Percentiles rank a stretch among this genome's conserved stretches.
Conservation (phyloP, 768 basidiomycete species). For the Pholiota microspora region DNA sequence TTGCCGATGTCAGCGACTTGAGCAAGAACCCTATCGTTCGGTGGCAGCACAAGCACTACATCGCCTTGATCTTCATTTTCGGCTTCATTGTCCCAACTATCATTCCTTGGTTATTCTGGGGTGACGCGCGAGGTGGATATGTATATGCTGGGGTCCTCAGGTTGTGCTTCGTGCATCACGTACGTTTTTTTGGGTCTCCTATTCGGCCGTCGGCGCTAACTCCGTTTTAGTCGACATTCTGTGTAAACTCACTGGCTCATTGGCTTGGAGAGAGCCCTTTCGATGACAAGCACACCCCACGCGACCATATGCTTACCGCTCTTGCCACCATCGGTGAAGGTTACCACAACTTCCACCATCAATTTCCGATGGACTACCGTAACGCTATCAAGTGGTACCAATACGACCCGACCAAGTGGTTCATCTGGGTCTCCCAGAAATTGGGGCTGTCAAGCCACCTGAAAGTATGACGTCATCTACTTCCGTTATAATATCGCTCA, state of each 20-base stretch:
- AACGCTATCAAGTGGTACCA: conserved; percentile 96
- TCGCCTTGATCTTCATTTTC: conserved; percentile 66
- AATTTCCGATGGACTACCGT: conserved; percentile 96
- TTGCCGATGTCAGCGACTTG: conserved; percentile 87
- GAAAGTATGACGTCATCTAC: conserved; percentile 34
- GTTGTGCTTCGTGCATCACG: conserved; percentile 85
- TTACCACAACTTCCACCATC: conserved; percentile 98
- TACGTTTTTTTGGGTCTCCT: conserved; percentile 34
- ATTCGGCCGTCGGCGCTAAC: conserved; percentile 1
- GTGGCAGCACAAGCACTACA: conserved; percentile 88
- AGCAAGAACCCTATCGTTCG: conserved; percentile 74
- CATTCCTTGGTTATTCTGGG: conserved; percentile 80
- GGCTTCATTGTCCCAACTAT: conserved; percentile 72
- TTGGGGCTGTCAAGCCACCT: conserved; percentile 72
- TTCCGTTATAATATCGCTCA: neutral
- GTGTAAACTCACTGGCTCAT: conserved; percentile 95
- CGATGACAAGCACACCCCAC: conserved; percentile 93
- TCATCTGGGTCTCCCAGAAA: conserved; percentile 62
- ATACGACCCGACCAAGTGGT: conserved; percentile 93
- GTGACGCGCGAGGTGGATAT: conserved; percentile 83
- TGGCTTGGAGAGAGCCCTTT: conserved; percentile 93
- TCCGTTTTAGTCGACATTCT: conserved; percentile 80
- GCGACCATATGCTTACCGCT: conserved; percentile 87
- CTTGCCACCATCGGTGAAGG: conserved; percentile 92
- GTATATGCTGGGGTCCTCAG: conserved; percentile 81